phyloP scores from a whole-genome alignment of 1,284 basidiomycete species.

The Butyriboletus appendiculatus region DNA sequence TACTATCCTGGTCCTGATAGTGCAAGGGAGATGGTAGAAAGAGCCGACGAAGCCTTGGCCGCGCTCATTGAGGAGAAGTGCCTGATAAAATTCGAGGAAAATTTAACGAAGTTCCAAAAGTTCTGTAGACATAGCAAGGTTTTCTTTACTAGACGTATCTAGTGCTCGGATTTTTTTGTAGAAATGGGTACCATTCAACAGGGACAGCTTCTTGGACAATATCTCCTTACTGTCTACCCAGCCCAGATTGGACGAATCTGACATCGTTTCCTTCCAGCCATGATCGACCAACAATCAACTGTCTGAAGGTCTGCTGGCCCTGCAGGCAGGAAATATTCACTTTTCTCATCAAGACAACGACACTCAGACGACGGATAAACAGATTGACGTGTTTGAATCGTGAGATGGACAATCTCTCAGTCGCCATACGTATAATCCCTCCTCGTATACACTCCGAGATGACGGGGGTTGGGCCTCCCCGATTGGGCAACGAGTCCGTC shows the following conservation, averaged over 20 bases:
- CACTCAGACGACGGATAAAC: not conserved
- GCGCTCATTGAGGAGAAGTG: constrained; percentile 27
- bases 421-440: not conserved
- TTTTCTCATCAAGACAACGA: no score
- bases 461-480: not conserved
- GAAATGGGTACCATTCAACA: not conserved
- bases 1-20: constrained; percentile 20
- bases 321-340: not conserved
- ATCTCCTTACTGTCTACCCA: no score
- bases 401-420: not conserved
- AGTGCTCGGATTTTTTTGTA: constrained; percentile 6
- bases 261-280: not conserved
- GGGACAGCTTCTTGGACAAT: not conserved
- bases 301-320: not conserved
- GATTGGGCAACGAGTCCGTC: not conserved
- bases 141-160: constrained; percentile 20
- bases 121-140: constrained; percentile 19
- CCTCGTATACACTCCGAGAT: not conserved
- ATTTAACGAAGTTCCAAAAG: constrained; percentile 24
- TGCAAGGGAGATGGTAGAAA: constrained; percentile 16
- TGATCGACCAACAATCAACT: not conserved
- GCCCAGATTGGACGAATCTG: not conserved
- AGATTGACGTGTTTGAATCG: not conserved
- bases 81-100: constrained; percentile 22
- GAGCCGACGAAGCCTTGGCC: constrained; percentile 19